Percentiles rank a stretch among this genome's conserved stretches.
These are phyloP conservation scores for Hydnomerulius pinastri DNA, from an alignment of 768 basidiomycete genomes.

Conservation along the genomic window DNA sequence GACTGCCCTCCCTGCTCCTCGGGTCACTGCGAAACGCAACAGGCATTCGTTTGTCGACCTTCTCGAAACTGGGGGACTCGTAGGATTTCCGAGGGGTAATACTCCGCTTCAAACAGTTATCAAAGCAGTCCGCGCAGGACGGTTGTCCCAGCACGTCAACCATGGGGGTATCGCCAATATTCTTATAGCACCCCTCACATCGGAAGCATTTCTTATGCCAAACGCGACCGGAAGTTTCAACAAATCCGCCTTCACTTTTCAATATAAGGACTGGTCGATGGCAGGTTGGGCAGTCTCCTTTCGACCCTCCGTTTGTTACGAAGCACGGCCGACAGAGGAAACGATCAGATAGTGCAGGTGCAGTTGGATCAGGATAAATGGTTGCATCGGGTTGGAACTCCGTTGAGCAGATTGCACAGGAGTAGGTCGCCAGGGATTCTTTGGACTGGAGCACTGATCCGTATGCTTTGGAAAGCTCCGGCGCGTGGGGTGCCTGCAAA, in stretches of 20 bases:
- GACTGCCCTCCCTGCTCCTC: conserved; percentile 54
- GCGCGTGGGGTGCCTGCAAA: conserved; percentile 58
- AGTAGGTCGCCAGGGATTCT: conserved; percentile 67
- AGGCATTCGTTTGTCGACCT: conserved; percentile 40
- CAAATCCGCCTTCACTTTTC: conserved; percentile 75
- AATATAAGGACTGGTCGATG: conserved; percentile 70
- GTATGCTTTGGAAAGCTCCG: conserved; percentile 77
- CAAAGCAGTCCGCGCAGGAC: conserved; percentile 80
- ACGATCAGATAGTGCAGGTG: conserved; percentile 33
- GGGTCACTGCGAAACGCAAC: conserved; percentile 46
- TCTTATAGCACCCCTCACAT: conserved; percentile 71
- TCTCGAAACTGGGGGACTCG: conserved; percentile 33
- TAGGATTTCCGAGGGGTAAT: conserved; percentile 40
- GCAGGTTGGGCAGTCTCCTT: conserved; percentile 71
- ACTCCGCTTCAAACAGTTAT: conserved; percentile 65
- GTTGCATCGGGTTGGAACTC: conserved; percentile 81
- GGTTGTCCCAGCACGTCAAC: conserved; percentile 83
- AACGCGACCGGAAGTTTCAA: conserved; percentile 66
- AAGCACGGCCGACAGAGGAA: conserved; percentile 82
- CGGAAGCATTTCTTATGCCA: conserved; percentile 86
- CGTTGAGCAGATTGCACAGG: conserved; percentile 64
- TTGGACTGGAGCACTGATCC: conserved; percentile 82
- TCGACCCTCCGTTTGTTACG: conserved; percentile 69
- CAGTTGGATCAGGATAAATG: conserved; percentile 74
- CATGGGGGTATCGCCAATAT: conserved; percentile 74